Conservation (phyloP, 2,329 filamentous ascomycete species). For the Shiraia bambusicola region DNA sequence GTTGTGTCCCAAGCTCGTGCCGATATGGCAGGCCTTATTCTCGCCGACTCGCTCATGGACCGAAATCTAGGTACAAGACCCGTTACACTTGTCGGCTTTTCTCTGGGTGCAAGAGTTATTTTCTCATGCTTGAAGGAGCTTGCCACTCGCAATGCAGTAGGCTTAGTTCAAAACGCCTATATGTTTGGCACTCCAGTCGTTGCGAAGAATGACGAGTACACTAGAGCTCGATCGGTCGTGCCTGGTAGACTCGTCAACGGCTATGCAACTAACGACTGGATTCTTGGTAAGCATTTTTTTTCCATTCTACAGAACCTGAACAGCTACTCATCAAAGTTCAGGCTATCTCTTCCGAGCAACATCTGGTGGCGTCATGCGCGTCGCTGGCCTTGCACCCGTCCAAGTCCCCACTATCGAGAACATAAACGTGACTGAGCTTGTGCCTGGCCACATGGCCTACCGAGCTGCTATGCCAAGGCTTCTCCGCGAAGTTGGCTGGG, state of each 20-base stretch:
- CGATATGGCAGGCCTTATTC: slow-evolving; percentile 82
- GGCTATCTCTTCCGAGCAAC: slow-evolving; percentile 93
- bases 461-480: slow-evolving; percentile 87
- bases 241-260: slow-evolving; percentile 93
- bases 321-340: slow-evolving; percentile 20
- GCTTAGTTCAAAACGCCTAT: slow-evolving; percentile 92
- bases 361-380: slow-evolving; percentile 82
- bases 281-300: slow-evolving; percentile 65
- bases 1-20: slow-evolving; percentile 92
- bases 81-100: slow-evolving; percentile 92
- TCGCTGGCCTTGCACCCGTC: slow-evolving; percentile 80
- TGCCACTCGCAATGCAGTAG: slow-evolving; percentile 77
- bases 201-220: slow-evolving; percentile 85
- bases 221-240: slow-evolving; percentile 78
- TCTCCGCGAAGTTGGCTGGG: slow-evolving; percentile 84
- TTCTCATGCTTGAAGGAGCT: slow-evolving; percentile 89
- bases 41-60: slow-evolving; percentile 91
- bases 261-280: slow-evolving; percentile 95
- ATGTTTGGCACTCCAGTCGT: slow-evolving; percentile 91
- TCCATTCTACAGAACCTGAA: not conserved
- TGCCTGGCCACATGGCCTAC: slow-evolving; percentile 95
- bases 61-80: slow-evolving; percentile 88
- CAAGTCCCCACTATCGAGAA: slow-evolving; percentile 87
- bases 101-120: slow-evolving; percentile 86
- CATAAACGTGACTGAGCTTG: slow-evolving; percentile 79